A percentile compares a stretch with the other conserved stretches of the same genome.
Conservation (phyloP, 169 alveolate species). For the Eimeria sp. region DNA sequence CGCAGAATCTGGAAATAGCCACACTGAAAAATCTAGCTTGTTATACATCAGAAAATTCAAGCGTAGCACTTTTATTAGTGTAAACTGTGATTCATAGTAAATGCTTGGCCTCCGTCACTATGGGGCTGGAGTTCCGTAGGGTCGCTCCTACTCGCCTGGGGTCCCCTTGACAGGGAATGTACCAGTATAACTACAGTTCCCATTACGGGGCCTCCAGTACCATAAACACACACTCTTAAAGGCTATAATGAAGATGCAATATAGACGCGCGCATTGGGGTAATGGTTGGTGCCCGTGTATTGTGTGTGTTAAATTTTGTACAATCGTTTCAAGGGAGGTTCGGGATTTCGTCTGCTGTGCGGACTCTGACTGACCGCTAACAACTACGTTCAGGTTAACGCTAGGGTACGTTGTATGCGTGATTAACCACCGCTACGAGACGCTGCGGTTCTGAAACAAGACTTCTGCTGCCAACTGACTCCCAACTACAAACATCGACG, state of each 20-base stretch:
- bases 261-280: background rate
- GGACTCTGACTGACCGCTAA: background rate
- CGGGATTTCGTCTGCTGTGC: background rate
- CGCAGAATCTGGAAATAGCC: background rate
- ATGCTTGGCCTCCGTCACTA: background rate
- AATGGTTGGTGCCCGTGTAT: background rate
- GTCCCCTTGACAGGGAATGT: background rate
- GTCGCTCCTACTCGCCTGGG: background rate
- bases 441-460: background rate
- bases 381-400: background rate
- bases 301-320: background rate
- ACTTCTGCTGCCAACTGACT: background rate
- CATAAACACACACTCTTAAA: background rate
- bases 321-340: background rate
- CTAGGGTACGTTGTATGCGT: background rate
- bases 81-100: background rate
- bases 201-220: background rate
- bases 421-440: background rate
- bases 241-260: background rate
- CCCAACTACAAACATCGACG: background rate
- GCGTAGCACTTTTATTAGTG: background rate
- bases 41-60: background rate
- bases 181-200: background rate
- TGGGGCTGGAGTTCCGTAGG: slow-evolving; percentile 1
- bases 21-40: background rate